A percentile compares a stretch with the other conserved stretches of the same genome.
Evolutionary conservation across 768 basidiomycete genomes (phyloP).

Genomic region (Suillus subalutaceus): DNA sequence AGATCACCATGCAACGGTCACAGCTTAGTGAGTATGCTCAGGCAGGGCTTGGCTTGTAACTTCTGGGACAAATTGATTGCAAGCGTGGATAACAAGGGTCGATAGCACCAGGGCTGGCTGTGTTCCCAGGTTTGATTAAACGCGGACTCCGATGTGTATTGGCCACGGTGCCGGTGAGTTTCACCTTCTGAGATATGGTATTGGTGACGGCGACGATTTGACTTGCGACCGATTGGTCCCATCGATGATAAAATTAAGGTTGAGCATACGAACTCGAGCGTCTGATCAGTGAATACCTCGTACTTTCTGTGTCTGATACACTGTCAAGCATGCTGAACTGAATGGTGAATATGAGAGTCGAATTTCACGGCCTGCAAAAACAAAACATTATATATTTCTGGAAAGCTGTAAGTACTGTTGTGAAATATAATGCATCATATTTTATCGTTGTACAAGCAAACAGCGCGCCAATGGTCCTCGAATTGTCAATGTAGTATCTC

Average conservation of each 20-base stretch:
- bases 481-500: not conserved
- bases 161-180: not conserved
- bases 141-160: not conserved
- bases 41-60: not conserved
- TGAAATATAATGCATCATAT: too few species aligned
- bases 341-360: not conserved
- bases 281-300: too few species aligned
- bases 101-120: not conserved
- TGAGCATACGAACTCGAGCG: too few species aligned
- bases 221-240: not conserved
- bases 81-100: not conserved
- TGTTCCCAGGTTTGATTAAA: not conserved
- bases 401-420: too few species aligned
- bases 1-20: too few species aligned
- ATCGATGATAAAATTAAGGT: not conserved
- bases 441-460: too few species aligned
- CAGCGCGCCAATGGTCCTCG: too few species aligned
- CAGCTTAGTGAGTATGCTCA: too few species aligned
- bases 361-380: not conserved
- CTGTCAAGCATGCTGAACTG: not conserved
- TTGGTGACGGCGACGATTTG: not conserved
- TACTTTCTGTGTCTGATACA: too few species aligned
- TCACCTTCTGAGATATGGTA: not conserved
- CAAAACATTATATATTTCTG: too few species aligned
- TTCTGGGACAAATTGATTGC: not conserved